These are phyloP conservation scores for Beauveria australis DNA, from an alignment of 2,329 filamentous ascomycete genomes.

Conservation along the genomic window DNA sequence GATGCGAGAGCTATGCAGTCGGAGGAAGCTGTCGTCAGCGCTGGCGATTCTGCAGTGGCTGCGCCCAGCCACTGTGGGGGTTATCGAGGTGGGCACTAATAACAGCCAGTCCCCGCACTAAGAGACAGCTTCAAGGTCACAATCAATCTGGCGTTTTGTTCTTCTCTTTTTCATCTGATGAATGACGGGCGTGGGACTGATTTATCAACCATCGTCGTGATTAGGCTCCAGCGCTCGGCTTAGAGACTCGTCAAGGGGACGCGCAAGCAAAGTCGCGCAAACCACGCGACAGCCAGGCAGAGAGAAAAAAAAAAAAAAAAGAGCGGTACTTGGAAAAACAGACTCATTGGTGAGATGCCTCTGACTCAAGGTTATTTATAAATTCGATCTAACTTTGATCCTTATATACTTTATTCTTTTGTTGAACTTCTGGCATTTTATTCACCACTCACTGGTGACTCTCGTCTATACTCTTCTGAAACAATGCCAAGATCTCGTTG, in stretches of 20 bases:
- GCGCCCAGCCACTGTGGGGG: constrained; percentile 8
- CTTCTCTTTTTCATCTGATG: too few species aligned
- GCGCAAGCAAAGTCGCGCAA: neutral
- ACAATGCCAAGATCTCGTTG: constrained; percentile 3
- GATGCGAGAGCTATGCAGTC: constrained; percentile 2
- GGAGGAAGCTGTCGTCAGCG: constrained; percentile 14
- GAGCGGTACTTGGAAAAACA: neutral
- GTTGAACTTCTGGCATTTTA: too few species aligned
- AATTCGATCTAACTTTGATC: neutral
- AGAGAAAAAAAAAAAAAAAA: neutral
- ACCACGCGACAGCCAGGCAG: neutral
- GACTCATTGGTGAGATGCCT: neutral
- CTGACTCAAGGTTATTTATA: too few species aligned
- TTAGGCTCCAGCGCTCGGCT: neutral
- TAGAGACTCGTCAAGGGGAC: neutral
- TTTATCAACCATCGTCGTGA: neutral
- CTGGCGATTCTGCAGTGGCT: constrained; percentile 11
- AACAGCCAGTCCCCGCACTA: neutral
- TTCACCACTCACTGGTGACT: neutral
- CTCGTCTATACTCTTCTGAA: neutral
- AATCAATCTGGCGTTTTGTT: too few species aligned
- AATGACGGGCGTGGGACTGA: too few species aligned
- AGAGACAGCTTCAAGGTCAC: neutral
- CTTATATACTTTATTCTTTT: neutral
- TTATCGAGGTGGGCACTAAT: neutral